Conservation (phyloP, 257 asterid genomes). For the Asclepias syriaca region DNA sequence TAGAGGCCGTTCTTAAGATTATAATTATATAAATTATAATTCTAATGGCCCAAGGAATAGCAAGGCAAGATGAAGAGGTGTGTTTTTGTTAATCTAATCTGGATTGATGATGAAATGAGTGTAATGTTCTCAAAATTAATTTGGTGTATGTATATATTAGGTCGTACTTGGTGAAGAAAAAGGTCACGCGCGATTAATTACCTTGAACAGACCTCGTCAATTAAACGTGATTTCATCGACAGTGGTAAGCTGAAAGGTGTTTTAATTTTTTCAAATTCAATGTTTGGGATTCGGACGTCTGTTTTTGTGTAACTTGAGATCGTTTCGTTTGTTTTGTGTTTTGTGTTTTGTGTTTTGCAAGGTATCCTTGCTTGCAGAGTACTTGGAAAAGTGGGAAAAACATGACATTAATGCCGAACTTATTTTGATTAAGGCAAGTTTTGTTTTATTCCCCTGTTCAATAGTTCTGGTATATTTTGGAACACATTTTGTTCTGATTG, state of each 20-base stretch:
- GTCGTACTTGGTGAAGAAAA: constrained; percentile 68
- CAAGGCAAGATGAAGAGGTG: constrained; percentile 54
- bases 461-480: too few relatives aligned
- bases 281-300: neutral
- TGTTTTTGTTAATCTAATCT: too few relatives aligned
- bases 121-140: too few relatives aligned
- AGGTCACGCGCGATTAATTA: constrained; percentile 56
- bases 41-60: constrained; percentile 48
- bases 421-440: constrained; percentile 58
- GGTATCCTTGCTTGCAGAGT: constrained; percentile 71
- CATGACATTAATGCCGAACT: constrained; percentile 70
- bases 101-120: too few relatives aligned
- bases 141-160: constrained; percentile 27
- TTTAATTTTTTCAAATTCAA: neutral
- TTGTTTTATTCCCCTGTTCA: neutral
- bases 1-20: constrained; percentile 2
- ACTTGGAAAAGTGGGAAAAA: constrained; percentile 84
- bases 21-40: neutral
- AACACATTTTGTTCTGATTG: neutral
- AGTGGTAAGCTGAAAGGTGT: constrained; percentile 53
- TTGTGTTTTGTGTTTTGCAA: constrained; percentile 19
- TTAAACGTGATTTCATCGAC: constrained; percentile 68
- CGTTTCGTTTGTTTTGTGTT: constrained; percentile 9
- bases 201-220: constrained; percentile 83
- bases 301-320: neutral